Conservation (phyloP, 164 flowering plant species). For the Piper longum region DNA sequence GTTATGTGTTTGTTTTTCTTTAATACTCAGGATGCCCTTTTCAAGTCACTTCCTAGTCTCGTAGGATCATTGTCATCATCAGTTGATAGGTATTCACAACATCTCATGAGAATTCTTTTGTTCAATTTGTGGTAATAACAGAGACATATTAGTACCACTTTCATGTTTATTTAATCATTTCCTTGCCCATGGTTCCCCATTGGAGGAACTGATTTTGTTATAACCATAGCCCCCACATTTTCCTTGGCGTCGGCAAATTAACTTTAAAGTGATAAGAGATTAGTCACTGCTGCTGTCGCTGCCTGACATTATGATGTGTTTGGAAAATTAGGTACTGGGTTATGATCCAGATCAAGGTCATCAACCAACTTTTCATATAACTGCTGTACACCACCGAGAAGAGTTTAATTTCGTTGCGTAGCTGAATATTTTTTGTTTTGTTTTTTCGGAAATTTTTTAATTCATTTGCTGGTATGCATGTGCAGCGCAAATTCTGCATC, state of each 20-base stretch:
- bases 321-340: background rate
- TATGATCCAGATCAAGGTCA: background rate
- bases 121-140: background rate
- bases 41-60: slow-evolving; percentile 66
- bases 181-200: background rate
- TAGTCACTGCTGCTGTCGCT: background rate
- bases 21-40: slow-evolving; percentile 64
- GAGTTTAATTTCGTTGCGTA: background rate
- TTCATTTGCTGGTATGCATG: background rate
- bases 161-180: background rate
- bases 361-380: background rate
- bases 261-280: too few relatives aligned
- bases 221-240: background rate
- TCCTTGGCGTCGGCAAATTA: background rate
- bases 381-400: background rate
- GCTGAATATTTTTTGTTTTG: background rate
- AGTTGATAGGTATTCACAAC: slow-evolving; percentile 40
- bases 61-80: slow-evolving; percentile 48
- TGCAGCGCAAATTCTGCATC: slow-evolving; percentile 93
- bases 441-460: background rate
- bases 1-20: background rate
- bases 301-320: background rate
- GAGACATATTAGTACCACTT: background rate
- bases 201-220: background rate
- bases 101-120: background rate